These are phyloP conservation scores for Euphorbia peplus DNA, from an alignment of 345 rosid species.

Conservation along the genomic window DNA sequence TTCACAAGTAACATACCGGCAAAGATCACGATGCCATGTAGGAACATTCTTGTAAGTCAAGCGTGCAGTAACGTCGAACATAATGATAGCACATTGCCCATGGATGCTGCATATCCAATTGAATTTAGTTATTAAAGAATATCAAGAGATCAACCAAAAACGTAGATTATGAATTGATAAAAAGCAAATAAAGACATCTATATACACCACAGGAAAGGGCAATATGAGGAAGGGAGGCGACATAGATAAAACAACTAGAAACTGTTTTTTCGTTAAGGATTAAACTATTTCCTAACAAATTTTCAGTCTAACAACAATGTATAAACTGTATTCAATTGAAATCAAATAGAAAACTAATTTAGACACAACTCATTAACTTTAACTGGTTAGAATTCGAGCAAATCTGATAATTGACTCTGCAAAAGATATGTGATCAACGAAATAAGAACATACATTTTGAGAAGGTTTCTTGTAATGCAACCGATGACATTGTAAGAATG, in stretches of 20 bases:
- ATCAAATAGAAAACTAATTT: not conserved
- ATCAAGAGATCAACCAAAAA: not conserved
- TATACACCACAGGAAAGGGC: not conserved
- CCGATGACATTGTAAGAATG: not conserved
- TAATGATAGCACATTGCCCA: slow-evolving; percentile 93
- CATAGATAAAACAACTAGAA: not conserved
- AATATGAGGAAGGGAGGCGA: not conserved
- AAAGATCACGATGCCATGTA: slow-evolving; percentile 98
- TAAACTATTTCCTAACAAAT: no score
- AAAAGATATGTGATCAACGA: not conserved
- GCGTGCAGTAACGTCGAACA: slow-evolving; percentile 96
- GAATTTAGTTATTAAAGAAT: not conserved
- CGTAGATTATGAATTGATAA: not conserved
- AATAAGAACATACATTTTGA: not conserved
- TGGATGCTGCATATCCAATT: slow-evolving; percentile 58
- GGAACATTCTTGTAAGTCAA: slow-evolving; percentile 96
- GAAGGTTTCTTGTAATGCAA: not conserved
- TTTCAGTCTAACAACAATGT: not conserved
- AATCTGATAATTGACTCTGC: not conserved
- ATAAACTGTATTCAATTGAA: not conserved
- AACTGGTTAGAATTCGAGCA: not conserved
- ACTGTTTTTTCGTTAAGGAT: not conserved
- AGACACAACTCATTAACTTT: not conserved
- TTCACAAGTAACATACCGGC: slow-evolving; percentile 42
- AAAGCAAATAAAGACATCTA: not conserved